Percentiles rank a stretch among this genome's conserved stretches.
Conservation (phyloP, 2,329 filamentous ascomycete species). For the Eurotiales sp. region DNA sequence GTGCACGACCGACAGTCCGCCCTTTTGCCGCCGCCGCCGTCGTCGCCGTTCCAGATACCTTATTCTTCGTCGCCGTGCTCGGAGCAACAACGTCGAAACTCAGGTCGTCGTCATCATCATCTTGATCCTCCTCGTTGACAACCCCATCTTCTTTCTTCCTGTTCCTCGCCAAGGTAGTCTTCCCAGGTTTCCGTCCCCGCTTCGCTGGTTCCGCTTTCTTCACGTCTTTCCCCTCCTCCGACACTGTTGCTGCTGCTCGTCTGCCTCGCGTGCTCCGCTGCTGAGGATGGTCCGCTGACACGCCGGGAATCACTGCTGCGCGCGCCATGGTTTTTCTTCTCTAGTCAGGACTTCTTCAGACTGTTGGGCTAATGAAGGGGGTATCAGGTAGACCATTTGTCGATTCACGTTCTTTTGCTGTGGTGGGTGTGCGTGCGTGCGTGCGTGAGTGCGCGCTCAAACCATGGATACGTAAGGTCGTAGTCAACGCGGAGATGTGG, state of each 20-base stretch:
- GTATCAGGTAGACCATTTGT: background rate
- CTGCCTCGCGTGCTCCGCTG: slow-evolving; percentile 10
- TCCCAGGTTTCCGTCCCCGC: slow-evolving; percentile 11
- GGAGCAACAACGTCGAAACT: background rate
- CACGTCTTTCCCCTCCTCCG: background rate
- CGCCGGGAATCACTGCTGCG: slow-evolving; percentile 12
- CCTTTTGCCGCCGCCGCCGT: slow-evolving; percentile 12
- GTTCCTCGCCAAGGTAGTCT: background rate
- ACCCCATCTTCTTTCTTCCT: background rate
- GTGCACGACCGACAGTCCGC: slow-evolving; percentile 6
- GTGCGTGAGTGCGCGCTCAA: no score
- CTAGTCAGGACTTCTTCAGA: background rate
- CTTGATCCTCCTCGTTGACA: background rate
- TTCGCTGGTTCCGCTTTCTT: slow-evolving; percentile 7
- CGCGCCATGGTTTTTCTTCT: slow-evolving; percentile 9
- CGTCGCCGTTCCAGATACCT: no score
- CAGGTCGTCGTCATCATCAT: slow-evolving; percentile 10
- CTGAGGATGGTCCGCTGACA: slow-evolving; percentile 4
- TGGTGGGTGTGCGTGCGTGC: no score
- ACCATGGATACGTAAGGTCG: no score
- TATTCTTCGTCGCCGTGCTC: background rate
- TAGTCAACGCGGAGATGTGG: no score
- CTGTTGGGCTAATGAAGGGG: background rate
- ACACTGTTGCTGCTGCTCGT: background rate
- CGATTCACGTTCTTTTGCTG: background rate